Conservation (phyloP, 495 filamentous ascomycete species). For the Neurospora sp. region DNA sequence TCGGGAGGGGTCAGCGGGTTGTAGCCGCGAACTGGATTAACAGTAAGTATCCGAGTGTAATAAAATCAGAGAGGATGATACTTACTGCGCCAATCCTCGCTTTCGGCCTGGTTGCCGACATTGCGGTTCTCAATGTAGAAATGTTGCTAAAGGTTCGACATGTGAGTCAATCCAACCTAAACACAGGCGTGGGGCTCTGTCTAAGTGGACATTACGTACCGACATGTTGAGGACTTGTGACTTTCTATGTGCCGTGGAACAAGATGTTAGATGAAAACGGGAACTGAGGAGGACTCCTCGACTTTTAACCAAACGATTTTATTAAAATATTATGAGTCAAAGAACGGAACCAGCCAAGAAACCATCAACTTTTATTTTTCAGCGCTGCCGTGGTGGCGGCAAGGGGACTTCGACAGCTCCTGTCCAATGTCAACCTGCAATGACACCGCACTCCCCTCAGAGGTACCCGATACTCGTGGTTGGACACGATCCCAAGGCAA, state of each 20-base stretch:
- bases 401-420: not conserved
- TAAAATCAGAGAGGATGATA: not conserved
- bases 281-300: not conserved
- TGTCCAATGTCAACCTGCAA: not conserved
- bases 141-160: conserved; percentile 19
- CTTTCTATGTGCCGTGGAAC: not conserved
- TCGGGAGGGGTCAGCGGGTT: conserved; percentile 91
- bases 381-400: not conserved
- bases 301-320: not conserved
- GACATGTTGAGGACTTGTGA: not conserved
- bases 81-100: conserved; percentile 89
- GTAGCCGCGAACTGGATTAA: conserved; percentile 64
- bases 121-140: conserved; percentile 84
- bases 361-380: not conserved
- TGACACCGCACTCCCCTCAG: not conserved
- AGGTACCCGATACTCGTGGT: not conserved
- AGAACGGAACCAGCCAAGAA: not conserved
- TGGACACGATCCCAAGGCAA: not conserved
- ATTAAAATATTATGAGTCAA: not conserved
- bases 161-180: not conserved
- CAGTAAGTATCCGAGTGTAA: conserved; percentile 2
- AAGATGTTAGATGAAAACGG: not conserved
- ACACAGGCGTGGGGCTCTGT: not conserved
- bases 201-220: not conserved
- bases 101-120: conserved; percentile 67